Evolutionary conservation across 345 rosid genomes (phyloP).

Genomic region (Eucalyptus pauciflora): DNA sequence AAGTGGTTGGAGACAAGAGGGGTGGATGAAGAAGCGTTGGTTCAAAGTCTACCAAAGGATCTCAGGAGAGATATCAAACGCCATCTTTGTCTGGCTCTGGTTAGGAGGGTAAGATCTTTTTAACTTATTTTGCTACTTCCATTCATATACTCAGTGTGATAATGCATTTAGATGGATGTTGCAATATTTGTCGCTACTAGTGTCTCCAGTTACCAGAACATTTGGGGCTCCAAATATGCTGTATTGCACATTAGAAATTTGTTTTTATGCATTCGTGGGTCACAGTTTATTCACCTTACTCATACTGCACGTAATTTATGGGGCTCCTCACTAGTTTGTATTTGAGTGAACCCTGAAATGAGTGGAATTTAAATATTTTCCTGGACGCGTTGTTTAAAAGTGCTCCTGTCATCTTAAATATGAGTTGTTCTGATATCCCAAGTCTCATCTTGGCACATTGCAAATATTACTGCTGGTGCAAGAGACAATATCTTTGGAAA

Average conservation of each 20-base stretch:
- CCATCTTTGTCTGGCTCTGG: slow-evolving; percentile 89
- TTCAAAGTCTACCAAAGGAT: slow-evolving; percentile 90
- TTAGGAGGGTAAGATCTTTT: slow-evolving; percentile 61
- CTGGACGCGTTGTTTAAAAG: no score
- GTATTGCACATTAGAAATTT: background rate
- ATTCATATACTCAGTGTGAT: background rate
- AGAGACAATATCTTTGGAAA: background rate
- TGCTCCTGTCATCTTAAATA: background rate
- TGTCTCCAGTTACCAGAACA: background rate
- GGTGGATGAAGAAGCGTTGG: slow-evolving; percentile 83
- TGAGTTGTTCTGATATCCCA: background rate
- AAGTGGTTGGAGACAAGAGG: slow-evolving; percentile 97
- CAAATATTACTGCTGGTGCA: background rate
- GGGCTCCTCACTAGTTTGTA: background rate
- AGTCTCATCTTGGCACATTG: background rate
- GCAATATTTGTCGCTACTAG: background rate
- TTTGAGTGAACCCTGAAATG: background rate
- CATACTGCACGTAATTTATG: background rate
- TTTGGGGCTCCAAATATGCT: background rate
- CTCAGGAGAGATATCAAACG: slow-evolving; percentile 93
- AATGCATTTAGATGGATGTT: background rate
- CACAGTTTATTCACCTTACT: background rate
- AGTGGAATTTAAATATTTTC: background rate
- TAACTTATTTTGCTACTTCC: background rate
- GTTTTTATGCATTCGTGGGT: background rate